Evolutionary conservation across 192 early-diverging fungal species (phyloP), one percentile per base, ranked within the genome.

Genomic region (Dispira simplex): DNA sequence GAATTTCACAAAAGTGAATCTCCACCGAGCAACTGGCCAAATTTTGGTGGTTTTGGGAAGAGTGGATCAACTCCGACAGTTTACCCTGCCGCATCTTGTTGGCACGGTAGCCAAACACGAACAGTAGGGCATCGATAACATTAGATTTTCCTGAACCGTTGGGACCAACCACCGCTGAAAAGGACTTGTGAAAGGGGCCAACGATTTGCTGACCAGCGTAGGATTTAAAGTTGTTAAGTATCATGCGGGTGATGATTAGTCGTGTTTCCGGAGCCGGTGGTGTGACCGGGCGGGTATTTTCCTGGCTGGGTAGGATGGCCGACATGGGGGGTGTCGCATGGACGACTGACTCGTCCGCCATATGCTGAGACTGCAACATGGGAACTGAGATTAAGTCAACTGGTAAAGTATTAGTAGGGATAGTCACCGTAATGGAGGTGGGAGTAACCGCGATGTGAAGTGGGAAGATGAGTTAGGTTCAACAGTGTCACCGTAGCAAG

Each of bases 131-230:
- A 67, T 99, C 97, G 63, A 99, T 98, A 13, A 99, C 97, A 67
- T 98, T 99, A 27, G 92, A 95, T 77, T 99, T 99, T 51, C 95
- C 97, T 13, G 91, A 95, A 32, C 95, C 95, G 63, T 99, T 99
- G 3, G 93, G 97, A 8, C 97, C 97, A 13, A 98, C 95, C 55
- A 99, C 81, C 8, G 80, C 77, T n/a, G 81, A 83, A 48, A 81
- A 79, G 23, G 80, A 81, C 68, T 77, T 72, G 73, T 99, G 94
- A 71, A 99, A 97, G 14, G 97, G 95, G 0, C 97, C 97, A 52
- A 99, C 90, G 45, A 89, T 87, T 62, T 95, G 86, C 16, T 80
- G 71, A 0, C 93, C 93, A 27, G 86, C 88, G 71, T 97, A 99
- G 0, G 91, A 93, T 72, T 99, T 99, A 77, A 97, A 99, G 81